Conservation (phyloP, 208 protist genomes). For the Trypanosoma grayi region DNA sequence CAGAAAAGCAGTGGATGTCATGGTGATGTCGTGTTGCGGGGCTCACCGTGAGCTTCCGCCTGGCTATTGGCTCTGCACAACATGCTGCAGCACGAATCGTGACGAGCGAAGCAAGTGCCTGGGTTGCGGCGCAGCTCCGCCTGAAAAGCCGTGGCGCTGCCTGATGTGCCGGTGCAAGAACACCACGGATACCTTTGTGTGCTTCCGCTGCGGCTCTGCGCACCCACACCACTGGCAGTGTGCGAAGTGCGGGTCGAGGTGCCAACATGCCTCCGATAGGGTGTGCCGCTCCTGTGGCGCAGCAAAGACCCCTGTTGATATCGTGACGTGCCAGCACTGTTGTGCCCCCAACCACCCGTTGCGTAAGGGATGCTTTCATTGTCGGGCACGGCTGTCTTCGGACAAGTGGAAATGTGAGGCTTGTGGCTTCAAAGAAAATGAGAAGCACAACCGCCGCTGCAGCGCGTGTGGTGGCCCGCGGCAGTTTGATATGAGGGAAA, state of each 20-base stretch:
- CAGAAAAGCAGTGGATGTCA: constrained; percentile 32
- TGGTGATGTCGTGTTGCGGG: constrained; percentile 47
- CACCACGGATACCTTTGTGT: constrained; percentile 25
- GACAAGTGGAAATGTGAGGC: constrained; percentile 52
- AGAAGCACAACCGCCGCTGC: constrained; percentile 38
- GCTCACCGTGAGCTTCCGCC: constrained; percentile 50
- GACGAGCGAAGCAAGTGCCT: constrained; percentile 47
- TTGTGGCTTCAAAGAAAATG: constrained; percentile 33
- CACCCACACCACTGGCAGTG: constrained; percentile 46
- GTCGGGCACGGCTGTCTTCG: constrained; percentile 41
- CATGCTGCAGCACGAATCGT: constrained; percentile 74
- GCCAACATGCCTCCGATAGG: constrained; percentile 4
- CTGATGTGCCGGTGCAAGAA: constrained; percentile 43
- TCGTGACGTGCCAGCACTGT: constrained; percentile 48
- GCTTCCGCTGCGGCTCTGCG: constrained; percentile 39
- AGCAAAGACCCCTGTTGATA: constrained; percentile 2
- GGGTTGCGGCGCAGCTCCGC: constrained; percentile 48
- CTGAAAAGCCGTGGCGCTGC: constrained; percentile 48
- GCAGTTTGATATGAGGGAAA: constrained; percentile 40
- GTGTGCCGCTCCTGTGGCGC: constrained; percentile 30
- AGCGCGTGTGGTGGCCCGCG: constrained; percentile 35
- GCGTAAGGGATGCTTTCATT: constrained; percentile 65
- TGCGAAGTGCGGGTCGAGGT: constrained; percentile 12
- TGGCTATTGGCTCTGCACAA: constrained; percentile 74
- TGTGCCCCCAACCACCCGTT: constrained; percentile 40